Conservation (phyloP, 164 flowering plant species). For the Stephania japonica region DNA sequence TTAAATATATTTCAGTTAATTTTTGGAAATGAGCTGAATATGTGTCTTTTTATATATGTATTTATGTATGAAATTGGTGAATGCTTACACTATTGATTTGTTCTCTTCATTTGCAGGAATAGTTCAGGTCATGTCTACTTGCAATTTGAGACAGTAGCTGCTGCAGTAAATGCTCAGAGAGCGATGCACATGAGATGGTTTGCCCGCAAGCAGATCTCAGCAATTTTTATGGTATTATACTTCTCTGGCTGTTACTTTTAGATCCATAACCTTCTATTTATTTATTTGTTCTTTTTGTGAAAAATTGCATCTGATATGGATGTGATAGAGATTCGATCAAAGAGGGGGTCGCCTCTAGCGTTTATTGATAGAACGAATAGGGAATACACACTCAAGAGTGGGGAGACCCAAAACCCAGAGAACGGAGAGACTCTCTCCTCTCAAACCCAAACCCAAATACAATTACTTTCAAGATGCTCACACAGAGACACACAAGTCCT, state of each 20-base stretch:
- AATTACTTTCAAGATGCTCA: too few relatives aligned
- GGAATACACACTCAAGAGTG: too few relatives aligned
- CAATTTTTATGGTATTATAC: slow-evolving; percentile 67
- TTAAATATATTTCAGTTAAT: background rate
- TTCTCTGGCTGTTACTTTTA: background rate
- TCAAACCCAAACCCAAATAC: too few relatives aligned
- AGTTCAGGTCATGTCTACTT: slow-evolving; percentile 81
- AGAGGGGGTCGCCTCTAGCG: too few relatives aligned
- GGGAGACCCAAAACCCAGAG: too few relatives aligned
- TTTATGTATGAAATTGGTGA: background rate
- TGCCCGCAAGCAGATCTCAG: slow-evolving; percentile 72
- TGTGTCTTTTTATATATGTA: background rate
- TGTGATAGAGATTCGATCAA: too few relatives aligned
- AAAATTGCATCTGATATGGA: too few relatives aligned
- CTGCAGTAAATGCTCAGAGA: slow-evolving; percentile 57
- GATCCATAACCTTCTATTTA: background rate
- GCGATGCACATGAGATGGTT: slow-evolving; percentile 90
- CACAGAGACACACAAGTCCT: too few relatives aligned
- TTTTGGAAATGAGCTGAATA: background rate
- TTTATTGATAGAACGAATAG: too few relatives aligned
- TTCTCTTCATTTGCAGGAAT: slow-evolving; percentile 37
- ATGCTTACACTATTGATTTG: background rate
- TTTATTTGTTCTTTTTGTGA: too few relatives aligned
- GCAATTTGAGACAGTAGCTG: slow-evolving; percentile 67
- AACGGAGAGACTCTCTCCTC: too few relatives aligned